Percentiles rank a stretch among this genome's conserved stretches.
phyloP scores from a whole-genome alignment of 352 stramenopile species.

The Globisporangium cylindrosporum region DNA sequence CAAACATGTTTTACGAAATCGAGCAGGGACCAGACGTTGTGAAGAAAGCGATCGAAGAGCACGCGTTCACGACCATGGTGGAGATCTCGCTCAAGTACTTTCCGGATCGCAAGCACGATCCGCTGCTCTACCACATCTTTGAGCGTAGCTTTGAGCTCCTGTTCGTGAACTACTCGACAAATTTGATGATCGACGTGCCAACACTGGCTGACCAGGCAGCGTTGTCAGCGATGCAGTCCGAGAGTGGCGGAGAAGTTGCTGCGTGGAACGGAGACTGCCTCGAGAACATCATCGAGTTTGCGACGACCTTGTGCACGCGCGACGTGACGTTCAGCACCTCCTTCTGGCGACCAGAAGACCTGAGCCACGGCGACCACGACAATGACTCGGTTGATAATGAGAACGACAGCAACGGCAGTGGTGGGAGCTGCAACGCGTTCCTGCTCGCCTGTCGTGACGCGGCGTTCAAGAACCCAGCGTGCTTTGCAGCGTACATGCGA shows the following conservation, averaged over 20 bases:
- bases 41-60: slow-evolving; percentile 66
- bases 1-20: slow-evolving; percentile 51
- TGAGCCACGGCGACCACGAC: slow-evolving; percentile 20
- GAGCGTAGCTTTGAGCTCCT: slow-evolving; percentile 68
- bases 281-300: slow-evolving; percentile 78
- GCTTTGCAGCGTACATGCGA: slow-evolving; percentile 69
- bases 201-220: slow-evolving; percentile 67
- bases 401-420: slow-evolving; percentile 28
- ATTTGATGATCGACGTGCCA: slow-evolving; percentile 78
- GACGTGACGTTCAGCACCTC: slow-evolving; percentile 53
- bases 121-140: slow-evolving; percentile 68
- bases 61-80: slow-evolving; percentile 65
- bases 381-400: slow-evolving; percentile 33
- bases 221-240: slow-evolving; percentile 60
- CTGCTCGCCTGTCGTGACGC: slow-evolving; percentile 67
- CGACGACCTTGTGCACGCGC: slow-evolving; percentile 53
- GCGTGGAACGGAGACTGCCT: slow-evolving; percentile 74
- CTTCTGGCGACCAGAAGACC: slow-evolving; percentile 58
- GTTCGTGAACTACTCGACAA: slow-evolving; percentile 69
- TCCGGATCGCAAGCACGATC: slow-evolving; percentile 66
- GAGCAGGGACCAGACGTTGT: slow-evolving; percentile 51
- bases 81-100: slow-evolving; percentile 77
- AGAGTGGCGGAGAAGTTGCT: slow-evolving; percentile 50
- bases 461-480: slow-evolving; percentile 73
- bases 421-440: slow-evolving; percentile 59